Base-by-base conservation (phyloP, 1,284 basidiomycete species). In the Volvariella surrecta region DNA sequence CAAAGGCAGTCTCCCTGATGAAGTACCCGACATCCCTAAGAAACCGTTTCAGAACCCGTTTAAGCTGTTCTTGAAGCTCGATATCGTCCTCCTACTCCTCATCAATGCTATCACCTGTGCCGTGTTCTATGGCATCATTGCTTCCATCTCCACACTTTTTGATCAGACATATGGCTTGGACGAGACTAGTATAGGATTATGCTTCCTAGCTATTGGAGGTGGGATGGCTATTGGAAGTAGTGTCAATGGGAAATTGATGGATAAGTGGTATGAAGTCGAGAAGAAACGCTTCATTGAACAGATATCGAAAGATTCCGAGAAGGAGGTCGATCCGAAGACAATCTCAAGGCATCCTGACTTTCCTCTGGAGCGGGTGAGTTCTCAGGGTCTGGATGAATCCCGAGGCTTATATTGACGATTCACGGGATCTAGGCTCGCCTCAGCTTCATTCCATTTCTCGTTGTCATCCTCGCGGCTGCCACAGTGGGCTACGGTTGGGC, bases 401-500 rank as follows among this genome's bases (percentile, higher is more conserved):
- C 3, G 32, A 16, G 28, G 1, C n/a, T 18, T 17, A 3, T 20
- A n/a, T n/a, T n/a, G n/a, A n/a, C n/a, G n/a, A n/a, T n/a, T n/a
- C n/a, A n/a, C n/a, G n/a, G n/a, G n/a, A n/a, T n/a, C n/a, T 20
- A 64, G 58, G 75, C 74, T 3, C 67, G 79, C 21, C 53, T 80
- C 46, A 59, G 68, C 43, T 54, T 63, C 41, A 54, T 73, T 44
- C 74, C 73, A 2, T 43, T 61, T 31, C 62, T 71, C 24, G 49
- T 75, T 31, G 48, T 62, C 2, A 2, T 76, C 11, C 72, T 67
- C 32, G 54, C 61, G 6, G 63, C 51, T 1, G 64, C 63, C 19
- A 70, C 66, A 43, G 65, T 71, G 24, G 76, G 73, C n/a, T 85
- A 84, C 53, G 82, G 82, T 2, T 85, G 82, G 82, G 70, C 68